Base-by-base conservation (phyloP, 306 rosid species). In the Cucumis cinereus region DNA sequence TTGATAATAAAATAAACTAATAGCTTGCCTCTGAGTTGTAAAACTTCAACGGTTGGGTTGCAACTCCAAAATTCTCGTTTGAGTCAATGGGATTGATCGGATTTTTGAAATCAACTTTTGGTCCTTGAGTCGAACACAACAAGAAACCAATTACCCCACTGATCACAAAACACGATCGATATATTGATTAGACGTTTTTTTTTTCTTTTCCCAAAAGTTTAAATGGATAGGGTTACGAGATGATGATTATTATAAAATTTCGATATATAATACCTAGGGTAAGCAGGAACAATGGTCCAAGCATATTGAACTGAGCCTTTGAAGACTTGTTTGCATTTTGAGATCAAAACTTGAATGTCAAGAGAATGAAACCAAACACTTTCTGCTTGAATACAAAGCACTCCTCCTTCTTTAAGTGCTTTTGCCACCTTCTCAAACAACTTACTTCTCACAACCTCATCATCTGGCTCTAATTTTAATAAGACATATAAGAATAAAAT, bases 91-190 rank as follows among this genome's bases (percentile, higher is more conserved):
- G 89, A 71, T 89, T 87, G 24, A 82, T 24, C 2, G 97, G 93
- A 62, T 62, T 83, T 83, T 79, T 86, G 88, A 91, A 86, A 76
- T 91, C 84, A 7, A 91, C 89, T 20, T 35, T 2, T 11, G 90
- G 89, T 3, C 89, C 93, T 79, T 85, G 87, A 0, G 84, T 89
- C 13, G 93, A 89, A 78, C 97, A 89, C 24, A 89, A 89, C 88
- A 91, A 52, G 87, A 91, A 91, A 19, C 97, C 93, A 10, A 91
- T 91, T 60, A 83, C 92, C 73, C 92, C 97, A 83, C 92, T 91
- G 72, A 30, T 30, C 35, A 60, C 76, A 57, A 59, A 50, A 40
- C 20, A 5, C 6, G 28, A 50, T 6, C n/a, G 47, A 22, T 3
- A 14, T 55, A 30, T 30, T 17, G 6, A 14, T 28, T 13, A 11